phyloP scores from a whole-genome alignment of 345 rosid genomes.

The Hevea brasiliensis region DNA sequence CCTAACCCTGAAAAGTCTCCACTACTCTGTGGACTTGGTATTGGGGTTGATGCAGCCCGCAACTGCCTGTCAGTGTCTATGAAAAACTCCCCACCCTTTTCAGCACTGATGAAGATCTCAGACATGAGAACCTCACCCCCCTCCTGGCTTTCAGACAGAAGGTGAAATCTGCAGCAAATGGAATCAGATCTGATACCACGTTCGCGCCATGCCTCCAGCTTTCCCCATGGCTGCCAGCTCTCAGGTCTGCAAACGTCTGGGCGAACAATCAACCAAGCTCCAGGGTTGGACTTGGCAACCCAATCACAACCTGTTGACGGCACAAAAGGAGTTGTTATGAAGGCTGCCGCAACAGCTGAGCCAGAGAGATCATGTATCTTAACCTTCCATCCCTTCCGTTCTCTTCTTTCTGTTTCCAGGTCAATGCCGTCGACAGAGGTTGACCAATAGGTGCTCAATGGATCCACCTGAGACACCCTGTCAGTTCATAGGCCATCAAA shows the following conservation, averaged over 20 bases:
- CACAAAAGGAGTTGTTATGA: constrained; percentile 97
- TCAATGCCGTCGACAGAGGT: constrained; percentile 48
- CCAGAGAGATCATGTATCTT: constrained; percentile 96
- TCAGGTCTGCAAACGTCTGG: constrained; percentile 77
- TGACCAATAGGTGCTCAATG: constrained; percentile 62
- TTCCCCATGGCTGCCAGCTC: constrained; percentile 99
- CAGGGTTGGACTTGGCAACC: constrained; percentile 97
- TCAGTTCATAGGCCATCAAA: constrained; percentile 31
- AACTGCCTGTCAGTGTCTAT: constrained; percentile 79
- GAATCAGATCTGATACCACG: constrained; percentile 80
- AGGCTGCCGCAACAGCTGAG: constrained; percentile 93
- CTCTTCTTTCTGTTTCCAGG: constrained; percentile 71
- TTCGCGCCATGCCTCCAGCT: constrained; percentile 95
- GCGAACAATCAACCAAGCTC: constrained; percentile 90
- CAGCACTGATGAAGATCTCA: constrained; percentile 75
- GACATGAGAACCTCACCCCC: constrained; percentile 81
- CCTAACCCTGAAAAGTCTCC: constrained; percentile 78
- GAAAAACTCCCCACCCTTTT: constrained; percentile 88
- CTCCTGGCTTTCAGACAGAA: constrained; percentile 73
- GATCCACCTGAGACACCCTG: constrained; percentile 75
- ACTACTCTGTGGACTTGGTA: constrained; percentile 92
- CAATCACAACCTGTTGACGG: constrained; percentile 96
- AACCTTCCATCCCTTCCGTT: constrained; percentile 98
- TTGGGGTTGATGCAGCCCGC: constrained; percentile 58
- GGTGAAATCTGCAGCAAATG: constrained; percentile 79